Evolutionary conservation across 352 stramenopile species (phyloP).

Genomic region (Thraustotheca clavata): DNA sequence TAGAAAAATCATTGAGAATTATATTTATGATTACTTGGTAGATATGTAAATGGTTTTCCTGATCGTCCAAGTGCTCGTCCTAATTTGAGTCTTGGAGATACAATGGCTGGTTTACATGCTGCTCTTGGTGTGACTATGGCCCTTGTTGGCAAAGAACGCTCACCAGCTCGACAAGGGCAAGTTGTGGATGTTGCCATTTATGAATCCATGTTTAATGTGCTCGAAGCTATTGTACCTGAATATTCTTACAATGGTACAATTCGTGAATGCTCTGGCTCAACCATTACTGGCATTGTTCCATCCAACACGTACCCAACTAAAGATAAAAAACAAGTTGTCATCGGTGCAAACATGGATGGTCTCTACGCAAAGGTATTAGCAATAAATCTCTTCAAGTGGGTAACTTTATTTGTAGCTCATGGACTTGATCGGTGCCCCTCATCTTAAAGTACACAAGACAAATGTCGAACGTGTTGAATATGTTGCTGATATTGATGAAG

Average conservation of each 20-base stretch:
- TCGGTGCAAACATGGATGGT: slow-evolving; percentile 79
- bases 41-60: slow-evolving; percentile 78
- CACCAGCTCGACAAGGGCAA: slow-evolving; percentile 32
- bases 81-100: slow-evolving; percentile 80
- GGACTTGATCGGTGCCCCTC: slow-evolving; percentile 46
- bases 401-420: slow-evolving; percentile 35
- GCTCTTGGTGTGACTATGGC: slow-evolving; percentile 75
- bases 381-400: background rate
- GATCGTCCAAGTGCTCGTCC: slow-evolving; percentile 67
- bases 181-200: slow-evolving; percentile 84
- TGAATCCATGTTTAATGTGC: slow-evolving; percentile 81
- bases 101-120: slow-evolving; percentile 72
- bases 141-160: slow-evolving; percentile 58
- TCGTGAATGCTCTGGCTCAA: slow-evolving; percentile 78
- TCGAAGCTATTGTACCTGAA: slow-evolving; percentile 77
- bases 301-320: slow-evolving; percentile 79
- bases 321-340: slow-evolving; percentile 78
- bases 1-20: background rate
- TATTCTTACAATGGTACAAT: slow-evolving; percentile 74
- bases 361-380: slow-evolving; percentile 41
- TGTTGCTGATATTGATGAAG: slow-evolving; percentile 53
- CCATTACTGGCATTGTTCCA: slow-evolving; percentile 81
- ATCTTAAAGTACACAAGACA: slow-evolving; percentile 46
- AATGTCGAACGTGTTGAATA: slow-evolving; percentile 57
- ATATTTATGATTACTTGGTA: background rate